A percentile compares a stretch with the other conserved stretches of the same genome.
Evolutionary conservation across 441 rosid species (phyloP).

Genomic region (Populus hybrid): DNA sequence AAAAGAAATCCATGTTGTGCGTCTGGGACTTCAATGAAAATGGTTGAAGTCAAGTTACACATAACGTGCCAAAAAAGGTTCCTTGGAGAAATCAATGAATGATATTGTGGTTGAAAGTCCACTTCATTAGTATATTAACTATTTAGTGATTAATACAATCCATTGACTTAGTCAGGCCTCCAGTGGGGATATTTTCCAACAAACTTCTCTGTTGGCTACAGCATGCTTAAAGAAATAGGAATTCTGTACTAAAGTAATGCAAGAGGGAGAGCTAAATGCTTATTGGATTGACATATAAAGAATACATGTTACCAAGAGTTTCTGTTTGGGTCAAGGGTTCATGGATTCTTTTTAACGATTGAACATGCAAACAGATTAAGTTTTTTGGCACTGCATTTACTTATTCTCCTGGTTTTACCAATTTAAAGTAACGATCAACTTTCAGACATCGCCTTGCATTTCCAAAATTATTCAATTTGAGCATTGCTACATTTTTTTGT

Average conservation of each 20-base stretch:
- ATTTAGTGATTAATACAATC: not conserved
- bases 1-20: not conserved
- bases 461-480: not conserved
- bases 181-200: constrained; percentile 9
- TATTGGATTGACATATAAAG: not conserved
- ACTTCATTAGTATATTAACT: not conserved
- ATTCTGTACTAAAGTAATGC: not conserved
- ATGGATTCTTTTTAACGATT: not conserved
- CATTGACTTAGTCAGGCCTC: not conserved
- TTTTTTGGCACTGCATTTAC: not conserved
- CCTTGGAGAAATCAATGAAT: constrained; percentile 18
- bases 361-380: not conserved
- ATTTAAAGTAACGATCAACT: not conserved
- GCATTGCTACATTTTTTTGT: not conserved
- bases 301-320: not conserved
- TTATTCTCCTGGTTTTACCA: not conserved
- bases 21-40: not conserved
- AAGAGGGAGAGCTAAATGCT: not conserved
- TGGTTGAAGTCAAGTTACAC: constrained; percentile 10
- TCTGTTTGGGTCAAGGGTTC: not conserved
- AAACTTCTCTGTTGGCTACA: not conserved
- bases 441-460: not conserved
- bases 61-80: constrained; percentile 16
- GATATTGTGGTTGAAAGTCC: constrained; percentile 11
- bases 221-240: not conserved